Conservation (phyloP, 306 rosid species). For the Quercus rubra region DNA sequence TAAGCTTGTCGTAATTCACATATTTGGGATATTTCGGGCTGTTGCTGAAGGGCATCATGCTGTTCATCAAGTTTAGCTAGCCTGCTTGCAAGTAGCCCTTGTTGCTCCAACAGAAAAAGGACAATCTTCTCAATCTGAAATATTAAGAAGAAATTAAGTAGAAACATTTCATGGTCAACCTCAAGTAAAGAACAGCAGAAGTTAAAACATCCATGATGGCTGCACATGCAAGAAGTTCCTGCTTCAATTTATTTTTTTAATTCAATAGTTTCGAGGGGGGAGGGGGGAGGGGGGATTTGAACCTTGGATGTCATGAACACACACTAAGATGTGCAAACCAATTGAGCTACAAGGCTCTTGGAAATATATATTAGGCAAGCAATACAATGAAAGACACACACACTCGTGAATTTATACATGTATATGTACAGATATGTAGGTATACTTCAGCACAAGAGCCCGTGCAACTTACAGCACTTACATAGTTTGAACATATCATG, state of each 20-base stretch:
- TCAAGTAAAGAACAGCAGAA: conserved; percentile 3
- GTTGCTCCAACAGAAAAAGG: conserved; percentile 96
- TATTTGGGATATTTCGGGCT: conserved; percentile 77
- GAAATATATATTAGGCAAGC: not conserved
- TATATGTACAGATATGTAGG: not conserved
- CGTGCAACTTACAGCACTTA: no score
- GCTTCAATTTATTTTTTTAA: not conserved
- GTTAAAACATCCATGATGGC: not conserved
- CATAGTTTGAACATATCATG: not conserved
- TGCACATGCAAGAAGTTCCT: not conserved
- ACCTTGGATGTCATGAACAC: no score
- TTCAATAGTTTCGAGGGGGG: no score
- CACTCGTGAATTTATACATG: not conserved
- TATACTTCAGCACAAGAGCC: not conserved
- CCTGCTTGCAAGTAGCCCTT: conserved; percentile 93
- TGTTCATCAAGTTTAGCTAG: conserved; percentile 67
- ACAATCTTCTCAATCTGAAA: conserved; percentile 91
- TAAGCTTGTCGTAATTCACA: conserved; percentile 73
- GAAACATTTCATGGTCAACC: conserved; percentile 11
- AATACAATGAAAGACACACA: not conserved
- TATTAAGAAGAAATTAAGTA: conserved; percentile 12
- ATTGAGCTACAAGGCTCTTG: no score
- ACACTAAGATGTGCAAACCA: no score
- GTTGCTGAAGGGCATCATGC: conserved; percentile 60
- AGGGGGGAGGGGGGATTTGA: no score